A percentile compares a stretch with the other conserved stretches of the same genome.
Evolutionary conservation across 2,329 filamentous ascomycete species (phyloP).

Genomic region (Diaporthe humulicola): DNA sequence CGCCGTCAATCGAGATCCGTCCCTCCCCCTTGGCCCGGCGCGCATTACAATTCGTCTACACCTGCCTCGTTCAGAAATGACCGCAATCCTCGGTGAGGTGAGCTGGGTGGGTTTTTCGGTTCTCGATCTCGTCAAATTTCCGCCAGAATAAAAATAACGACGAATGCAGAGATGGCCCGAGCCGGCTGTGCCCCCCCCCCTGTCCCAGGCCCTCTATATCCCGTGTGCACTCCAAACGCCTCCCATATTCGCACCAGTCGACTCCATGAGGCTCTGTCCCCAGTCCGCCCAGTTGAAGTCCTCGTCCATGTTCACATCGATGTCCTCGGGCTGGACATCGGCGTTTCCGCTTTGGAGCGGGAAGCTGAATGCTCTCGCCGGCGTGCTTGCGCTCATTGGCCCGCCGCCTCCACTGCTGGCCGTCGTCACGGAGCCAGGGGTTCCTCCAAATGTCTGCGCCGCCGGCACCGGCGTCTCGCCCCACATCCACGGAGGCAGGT

Average conservation of each 20-base stretch:
- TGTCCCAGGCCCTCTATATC: constrained; percentile 30
- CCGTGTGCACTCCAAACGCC: constrained; percentile 43
- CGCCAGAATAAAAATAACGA: constrained; percentile 1
- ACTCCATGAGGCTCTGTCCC: constrained; percentile 51
- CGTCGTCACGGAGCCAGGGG: constrained; percentile 12
- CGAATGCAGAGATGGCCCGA: constrained; percentile 8
- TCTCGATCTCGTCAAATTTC: neutral
- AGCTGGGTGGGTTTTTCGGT: neutral
- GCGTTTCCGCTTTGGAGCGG: constrained; percentile 33
- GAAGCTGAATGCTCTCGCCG: constrained; percentile 37
- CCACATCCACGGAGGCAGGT: constrained; percentile 69
- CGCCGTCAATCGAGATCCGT: constrained; percentile 7
- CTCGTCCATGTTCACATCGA: constrained; percentile 53
- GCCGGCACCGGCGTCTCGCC: constrained; percentile 50
- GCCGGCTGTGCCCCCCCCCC: neutral
- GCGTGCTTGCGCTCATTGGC: constrained; percentile 23
- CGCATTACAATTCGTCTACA: constrained; percentile 2
- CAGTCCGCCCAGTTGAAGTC: constrained; percentile 55
- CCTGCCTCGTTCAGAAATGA: constrained; percentile 18
- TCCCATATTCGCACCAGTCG: constrained; percentile 45
- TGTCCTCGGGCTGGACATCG: constrained; percentile 44
- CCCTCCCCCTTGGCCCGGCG: constrained; percentile 15
- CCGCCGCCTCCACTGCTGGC: neutral
- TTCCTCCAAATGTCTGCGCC: neutral
- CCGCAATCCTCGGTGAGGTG: neutral